These are phyloP conservation scores for Chalara sp. DNA, from an alignment of 2,329 filamentous ascomycete genomes.

Conservation along the genomic window DNA sequence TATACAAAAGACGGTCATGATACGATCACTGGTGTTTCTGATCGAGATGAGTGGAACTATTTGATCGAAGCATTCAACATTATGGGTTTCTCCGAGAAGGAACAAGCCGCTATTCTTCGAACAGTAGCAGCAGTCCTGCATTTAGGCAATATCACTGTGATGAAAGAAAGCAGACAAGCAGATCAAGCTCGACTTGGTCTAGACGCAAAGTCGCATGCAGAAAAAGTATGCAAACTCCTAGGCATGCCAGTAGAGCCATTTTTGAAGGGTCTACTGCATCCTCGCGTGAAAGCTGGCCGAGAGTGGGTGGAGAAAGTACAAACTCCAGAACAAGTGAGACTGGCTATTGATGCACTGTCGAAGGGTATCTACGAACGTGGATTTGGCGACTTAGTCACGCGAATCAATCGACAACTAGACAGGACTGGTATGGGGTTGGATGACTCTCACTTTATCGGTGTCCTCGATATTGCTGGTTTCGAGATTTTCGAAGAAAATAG, in stretches of 20 bases:
- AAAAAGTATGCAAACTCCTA: constrained; percentile 74
- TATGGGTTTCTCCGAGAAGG: constrained; percentile 85
- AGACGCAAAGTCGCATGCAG: constrained; percentile 67
- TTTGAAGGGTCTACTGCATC: constrained; percentile 80
- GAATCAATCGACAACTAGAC: constrained; percentile 89
- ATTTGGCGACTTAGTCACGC: constrained; percentile 84
- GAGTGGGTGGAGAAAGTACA: constrained; percentile 99
- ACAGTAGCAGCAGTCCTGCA: constrained; percentile 90
- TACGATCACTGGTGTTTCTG: constrained; percentile 82
- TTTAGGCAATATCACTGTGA: constrained; percentile 82
- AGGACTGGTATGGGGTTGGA: constrained; percentile 76
- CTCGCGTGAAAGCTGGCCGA: constrained; percentile 87
- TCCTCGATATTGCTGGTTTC: constrained; percentile 97
- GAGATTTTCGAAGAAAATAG: constrained; percentile 98
- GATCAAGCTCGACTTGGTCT: constrained; percentile 82
- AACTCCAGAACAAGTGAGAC: constrained; percentile 89
- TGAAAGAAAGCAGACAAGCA: constrained; percentile 82
- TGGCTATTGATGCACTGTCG: constrained; percentile 82
- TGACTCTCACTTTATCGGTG: constrained; percentile 92
- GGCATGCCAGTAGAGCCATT: constrained; percentile 83
- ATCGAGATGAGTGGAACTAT: constrained; percentile 81
- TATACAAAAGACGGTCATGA: constrained; percentile 92
- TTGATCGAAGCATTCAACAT: constrained; percentile 88
- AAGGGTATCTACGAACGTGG: constrained; percentile 98
- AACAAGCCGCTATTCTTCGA: constrained; percentile 75